Evolutionary conservation across 192 early-diverging fungal genomes (phyloP).

Genomic region (Podila minutissima): DNA sequence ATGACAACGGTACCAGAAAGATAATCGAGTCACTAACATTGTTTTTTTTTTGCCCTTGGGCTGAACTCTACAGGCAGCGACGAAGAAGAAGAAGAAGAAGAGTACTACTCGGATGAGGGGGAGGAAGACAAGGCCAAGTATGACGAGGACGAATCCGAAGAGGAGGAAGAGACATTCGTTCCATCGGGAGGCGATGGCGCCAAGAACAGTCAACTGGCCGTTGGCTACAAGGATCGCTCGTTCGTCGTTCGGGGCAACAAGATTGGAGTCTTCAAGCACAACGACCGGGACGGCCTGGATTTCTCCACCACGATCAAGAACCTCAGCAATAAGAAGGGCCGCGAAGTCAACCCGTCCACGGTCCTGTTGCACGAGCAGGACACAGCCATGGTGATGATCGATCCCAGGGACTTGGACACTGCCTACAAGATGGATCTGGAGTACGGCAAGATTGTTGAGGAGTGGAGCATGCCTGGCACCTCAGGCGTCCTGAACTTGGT

Average conservation of each 20-base stretch:
- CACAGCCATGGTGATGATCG: conserved; percentile 79
- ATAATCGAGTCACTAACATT: neutral
- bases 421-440: conserved; percentile 94
- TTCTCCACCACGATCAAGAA: conserved; percentile 86
- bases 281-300: conserved; percentile 74
- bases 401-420: conserved; percentile 72
- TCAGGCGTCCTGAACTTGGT: conserved; percentile 73
- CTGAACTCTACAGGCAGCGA: neutral
- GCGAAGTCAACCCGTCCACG: conserved; percentile 73
- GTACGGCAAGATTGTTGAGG: conserved; percentile 91
- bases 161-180: conserved; percentile 50
- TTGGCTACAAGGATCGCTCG: conserved; percentile 89
- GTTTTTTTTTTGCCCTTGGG: neutral
- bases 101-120: conserved; percentile 35
- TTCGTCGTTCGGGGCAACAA: conserved; percentile 90
- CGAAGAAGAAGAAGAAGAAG: conserved; percentile 30
- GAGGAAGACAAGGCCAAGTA: conserved; percentile 40
- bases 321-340: conserved; percentile 67
- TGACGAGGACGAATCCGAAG: conserved; percentile 52
- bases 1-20: neutral
- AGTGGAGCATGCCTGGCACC: conserved; percentile 88
- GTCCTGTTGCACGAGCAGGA: conserved; percentile 92
- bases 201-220: conserved; percentile 82
- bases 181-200: conserved; percentile 39
- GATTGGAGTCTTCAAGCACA: conserved; percentile 91